phyloP scores from a whole-genome alignment of 2,329 filamentous ascomycete species.

The Corniculantispora saksenae region DNA sequence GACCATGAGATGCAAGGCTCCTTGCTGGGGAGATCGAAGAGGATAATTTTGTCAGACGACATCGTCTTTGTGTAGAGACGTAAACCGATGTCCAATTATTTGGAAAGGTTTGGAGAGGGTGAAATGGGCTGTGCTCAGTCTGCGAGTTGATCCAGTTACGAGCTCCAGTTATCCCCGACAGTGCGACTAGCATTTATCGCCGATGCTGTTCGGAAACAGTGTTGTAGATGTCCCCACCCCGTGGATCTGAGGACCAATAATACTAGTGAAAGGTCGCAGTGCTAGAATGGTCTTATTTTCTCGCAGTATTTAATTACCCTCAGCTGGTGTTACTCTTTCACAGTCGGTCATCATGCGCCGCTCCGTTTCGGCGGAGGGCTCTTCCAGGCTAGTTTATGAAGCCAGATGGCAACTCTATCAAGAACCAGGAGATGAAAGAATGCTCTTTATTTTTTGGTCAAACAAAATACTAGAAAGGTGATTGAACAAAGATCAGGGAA shows the following conservation, averaged over 20 bases:
- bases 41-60: slow-evolving; percentile 40
- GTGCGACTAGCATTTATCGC: neutral
- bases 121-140: neutral
- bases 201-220: neutral
- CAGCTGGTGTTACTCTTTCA: too few relatives aligned
- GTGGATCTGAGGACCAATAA: neutral
- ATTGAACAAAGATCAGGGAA: neutral
- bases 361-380: too few relatives aligned
- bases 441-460: too few relatives aligned
- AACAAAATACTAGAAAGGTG: neutral
- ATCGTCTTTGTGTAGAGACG: neutral
- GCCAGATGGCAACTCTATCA: too few relatives aligned
- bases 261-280: neutral
- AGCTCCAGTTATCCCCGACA: neutral
- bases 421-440: too few relatives aligned
- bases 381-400: too few relatives aligned
- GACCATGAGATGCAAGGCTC: slow-evolving; percentile 57
- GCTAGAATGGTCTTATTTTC: neutral
- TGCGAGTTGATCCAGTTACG: neutral
- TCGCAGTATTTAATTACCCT: neutral
- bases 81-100: neutral
- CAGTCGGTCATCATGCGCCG: neutral
- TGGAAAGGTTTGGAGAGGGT: neutral
- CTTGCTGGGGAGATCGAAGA: slow-evolving; percentile 65
- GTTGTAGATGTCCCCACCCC: slow-evolving; percentile 3